Evolutionary conservation across 129 eudicot genomes (phyloP).

Genomic region (Gnaphalium uliginosum): DNA sequence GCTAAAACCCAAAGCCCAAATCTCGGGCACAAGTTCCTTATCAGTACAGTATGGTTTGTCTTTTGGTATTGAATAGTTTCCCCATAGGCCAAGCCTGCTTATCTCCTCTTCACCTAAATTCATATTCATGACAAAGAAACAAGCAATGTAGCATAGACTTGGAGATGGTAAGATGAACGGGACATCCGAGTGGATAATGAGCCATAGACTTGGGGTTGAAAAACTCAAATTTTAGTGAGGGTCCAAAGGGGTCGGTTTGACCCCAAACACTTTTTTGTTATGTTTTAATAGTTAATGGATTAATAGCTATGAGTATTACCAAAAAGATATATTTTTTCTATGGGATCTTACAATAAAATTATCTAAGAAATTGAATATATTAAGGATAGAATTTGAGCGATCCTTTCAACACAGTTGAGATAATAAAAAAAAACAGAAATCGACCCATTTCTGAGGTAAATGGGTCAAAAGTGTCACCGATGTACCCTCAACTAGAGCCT

Average conservation of each 20-base stretch:
- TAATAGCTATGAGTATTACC: too few species aligned
- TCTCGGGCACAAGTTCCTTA: constrained; percentile 54
- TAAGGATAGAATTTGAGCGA: too few species aligned
- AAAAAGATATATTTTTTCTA: too few species aligned
- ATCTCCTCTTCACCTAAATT: constrained; percentile 55
- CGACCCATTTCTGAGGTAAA: too few species aligned
- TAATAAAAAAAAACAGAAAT: too few species aligned
- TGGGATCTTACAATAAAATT: too few species aligned
- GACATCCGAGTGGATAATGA: background rate
- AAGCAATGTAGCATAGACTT: background rate
- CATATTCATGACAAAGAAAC: background rate
- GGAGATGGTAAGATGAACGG: background rate
- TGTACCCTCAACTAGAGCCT: background rate
- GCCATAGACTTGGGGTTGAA: background rate
- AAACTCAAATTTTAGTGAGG: background rate
- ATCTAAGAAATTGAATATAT: too few species aligned
- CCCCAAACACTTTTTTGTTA: background rate
- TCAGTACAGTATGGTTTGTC: constrained; percentile 69
- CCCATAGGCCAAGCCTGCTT: constrained; percentile 62
- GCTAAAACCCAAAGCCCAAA: constrained; percentile 82
- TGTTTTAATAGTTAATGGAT: too few species aligned
- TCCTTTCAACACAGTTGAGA: too few species aligned
- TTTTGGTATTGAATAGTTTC: constrained; percentile 76
- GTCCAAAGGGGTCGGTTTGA: background rate
- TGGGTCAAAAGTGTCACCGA: too few species aligned